phyloP scores from a whole-genome alignment of 257 asterid genomes.

The Solanum piurae region DNA sequence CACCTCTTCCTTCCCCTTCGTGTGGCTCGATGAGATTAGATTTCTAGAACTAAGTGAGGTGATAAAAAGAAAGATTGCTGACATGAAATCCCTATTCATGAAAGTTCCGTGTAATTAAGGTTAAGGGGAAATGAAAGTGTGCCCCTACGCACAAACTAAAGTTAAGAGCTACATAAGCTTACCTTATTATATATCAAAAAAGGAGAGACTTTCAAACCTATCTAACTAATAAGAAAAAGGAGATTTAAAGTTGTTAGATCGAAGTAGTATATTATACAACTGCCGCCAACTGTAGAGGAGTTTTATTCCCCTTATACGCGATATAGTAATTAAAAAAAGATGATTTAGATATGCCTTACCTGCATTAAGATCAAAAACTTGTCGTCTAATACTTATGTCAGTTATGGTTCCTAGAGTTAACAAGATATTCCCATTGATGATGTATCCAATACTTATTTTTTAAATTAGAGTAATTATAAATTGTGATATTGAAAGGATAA shows the following conservation, averaged over 20 bases:
- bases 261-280: too few species aligned
- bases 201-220: too few species aligned
- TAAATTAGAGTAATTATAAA: background rate
- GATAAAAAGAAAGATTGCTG: background rate
- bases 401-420: background rate
- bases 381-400: background rate
- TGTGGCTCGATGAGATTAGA: background rate
- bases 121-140: background rate
- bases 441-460: background rate
- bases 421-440: background rate
- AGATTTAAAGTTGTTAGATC: too few species aligned
- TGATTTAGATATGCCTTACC: background rate
- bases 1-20: background rate
- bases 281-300: background rate
- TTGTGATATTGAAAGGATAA: background rate
- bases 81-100: background rate
- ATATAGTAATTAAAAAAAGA: too few species aligned
- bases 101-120: background rate
- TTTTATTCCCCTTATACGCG: background rate
- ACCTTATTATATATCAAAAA: background rate
- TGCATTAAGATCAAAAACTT: too few species aligned
- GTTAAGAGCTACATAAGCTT: too few species aligned
- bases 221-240: background rate
- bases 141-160: background rate
- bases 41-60: background rate